Evolutionary conservation across 1,284 basidiomycete genomes (phyloP).

Genomic region (Athelia sp.): DNA sequence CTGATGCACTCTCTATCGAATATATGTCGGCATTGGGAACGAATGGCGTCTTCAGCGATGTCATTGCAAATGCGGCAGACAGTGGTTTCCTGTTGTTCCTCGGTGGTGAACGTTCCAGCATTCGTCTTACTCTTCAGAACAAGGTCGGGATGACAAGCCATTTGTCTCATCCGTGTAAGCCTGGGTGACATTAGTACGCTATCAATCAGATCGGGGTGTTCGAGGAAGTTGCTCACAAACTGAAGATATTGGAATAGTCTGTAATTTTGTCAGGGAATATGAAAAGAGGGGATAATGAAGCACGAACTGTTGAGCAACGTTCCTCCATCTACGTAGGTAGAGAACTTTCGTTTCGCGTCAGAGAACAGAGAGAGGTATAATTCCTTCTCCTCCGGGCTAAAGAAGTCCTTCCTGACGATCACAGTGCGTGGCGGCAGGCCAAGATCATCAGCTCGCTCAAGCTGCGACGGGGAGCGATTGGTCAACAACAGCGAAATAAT

Average conservation of each 20-base stretch:
- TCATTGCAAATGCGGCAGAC: conserved; percentile 97
- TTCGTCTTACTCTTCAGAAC: conserved; percentile 88
- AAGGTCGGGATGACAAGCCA: conserved; percentile 95
- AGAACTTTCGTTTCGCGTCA: conserved; percentile 90
- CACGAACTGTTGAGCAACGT: conserved; percentile 87
- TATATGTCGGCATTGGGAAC: conserved; percentile 86
- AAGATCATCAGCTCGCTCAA: conserved; percentile 96
- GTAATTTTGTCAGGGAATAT: conserved; percentile 11
- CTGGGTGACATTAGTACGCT: conserved; percentile 25
- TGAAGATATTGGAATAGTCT: conserved; percentile 97
- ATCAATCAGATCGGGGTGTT: neutral
- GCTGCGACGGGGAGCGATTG: conserved; percentile 32
- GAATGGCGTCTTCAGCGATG: conserved; percentile 95
- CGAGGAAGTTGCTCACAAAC: conserved; percentile 44
- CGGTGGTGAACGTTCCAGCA: conserved; percentile 51
- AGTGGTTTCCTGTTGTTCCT: conserved; percentile 68
- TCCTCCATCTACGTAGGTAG: conserved; percentile 86
- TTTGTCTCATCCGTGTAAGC: conserved; percentile 88
- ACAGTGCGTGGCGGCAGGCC: conserved; percentile 95
- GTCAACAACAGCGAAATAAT: neutral
- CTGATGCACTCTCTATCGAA: conserved; percentile 95
- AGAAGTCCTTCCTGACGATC: conserved; percentile 86
- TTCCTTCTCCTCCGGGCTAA: conserved; percentile 96
- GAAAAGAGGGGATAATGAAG: neutral
- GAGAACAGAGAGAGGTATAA: conserved; percentile 91